phyloP scores from a whole-genome alignment of 352 stramenopile genomes.

The Pythium dissotocum region DNA sequence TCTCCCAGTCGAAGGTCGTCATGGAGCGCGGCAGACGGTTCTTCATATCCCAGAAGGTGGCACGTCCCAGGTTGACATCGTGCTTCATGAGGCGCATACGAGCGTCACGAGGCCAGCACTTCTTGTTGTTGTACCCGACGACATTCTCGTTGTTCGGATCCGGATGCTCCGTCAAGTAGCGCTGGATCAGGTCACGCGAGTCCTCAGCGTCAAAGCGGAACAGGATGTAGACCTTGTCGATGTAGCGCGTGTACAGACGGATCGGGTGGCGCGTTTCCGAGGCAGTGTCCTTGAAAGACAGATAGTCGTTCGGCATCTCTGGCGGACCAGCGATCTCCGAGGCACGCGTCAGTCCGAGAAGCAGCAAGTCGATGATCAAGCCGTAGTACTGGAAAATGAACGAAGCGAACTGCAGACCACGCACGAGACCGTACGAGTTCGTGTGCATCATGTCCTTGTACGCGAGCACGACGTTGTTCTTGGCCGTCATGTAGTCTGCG shows the following conservation, averaged over 20 bases:
- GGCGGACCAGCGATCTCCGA: constrained; percentile 98
- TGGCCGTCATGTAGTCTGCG: constrained; percentile 99
- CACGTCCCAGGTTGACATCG: constrained; percentile 99
- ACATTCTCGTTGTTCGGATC: constrained; percentile 99
- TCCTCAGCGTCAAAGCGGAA: constrained; percentile 99
- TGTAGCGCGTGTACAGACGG: constrained; percentile 98
- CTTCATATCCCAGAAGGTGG: constrained; percentile 99
- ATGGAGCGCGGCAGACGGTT: constrained; percentile 98
- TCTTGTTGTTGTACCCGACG: constrained; percentile 99
- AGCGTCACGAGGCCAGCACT: constrained; percentile 99
- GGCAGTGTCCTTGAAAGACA: constrained; percentile 97
- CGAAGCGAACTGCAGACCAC: constrained; percentile 96
- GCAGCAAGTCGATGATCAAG: constrained; percentile 97
- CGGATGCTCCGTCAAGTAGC: constrained; percentile 99
- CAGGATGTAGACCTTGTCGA: constrained; percentile 99
- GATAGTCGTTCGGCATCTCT: constrained; percentile 98
- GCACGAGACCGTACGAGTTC: constrained; percentile 99
- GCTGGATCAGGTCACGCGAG: constrained; percentile 98
- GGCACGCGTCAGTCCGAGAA: constrained; percentile 97
- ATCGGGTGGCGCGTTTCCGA: constrained; percentile 98
- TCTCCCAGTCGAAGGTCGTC: constrained; percentile 99
- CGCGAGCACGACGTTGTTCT: constrained; percentile 99
- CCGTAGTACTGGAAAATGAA: constrained; percentile 99
- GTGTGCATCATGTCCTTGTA: constrained; percentile 99
- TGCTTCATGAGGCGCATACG: constrained; percentile 99